Conservation (phyloP, 495 filamentous ascomycete species). For the Neurospora tetraspora region DNA sequence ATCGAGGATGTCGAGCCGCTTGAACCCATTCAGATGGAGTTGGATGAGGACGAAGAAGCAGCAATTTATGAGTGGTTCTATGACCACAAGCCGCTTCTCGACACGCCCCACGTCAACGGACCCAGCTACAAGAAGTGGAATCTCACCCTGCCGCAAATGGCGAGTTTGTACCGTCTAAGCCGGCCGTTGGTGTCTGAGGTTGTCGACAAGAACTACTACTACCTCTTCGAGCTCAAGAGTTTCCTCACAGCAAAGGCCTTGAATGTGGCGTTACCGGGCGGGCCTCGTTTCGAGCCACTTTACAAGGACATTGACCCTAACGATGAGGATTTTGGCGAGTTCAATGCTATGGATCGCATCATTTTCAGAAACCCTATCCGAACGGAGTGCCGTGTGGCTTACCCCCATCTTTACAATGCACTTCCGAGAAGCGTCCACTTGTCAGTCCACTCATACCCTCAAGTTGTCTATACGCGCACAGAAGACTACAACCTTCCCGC, state of each 20-base stretch:
- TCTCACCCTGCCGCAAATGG: slow-evolving; percentile 89
- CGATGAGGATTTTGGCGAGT: slow-evolving; percentile 98
- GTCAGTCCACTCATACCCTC: slow-evolving; percentile 88
- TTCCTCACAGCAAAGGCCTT: slow-evolving; percentile 95
- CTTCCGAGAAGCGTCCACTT: slow-evolving; percentile 89
- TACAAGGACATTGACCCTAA: slow-evolving; percentile 99
- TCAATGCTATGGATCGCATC: slow-evolving; percentile 98
- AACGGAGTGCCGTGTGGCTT: slow-evolving; percentile 92
- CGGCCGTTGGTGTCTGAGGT: slow-evolving; percentile 85
- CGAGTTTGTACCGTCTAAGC: slow-evolving; percentile 84
- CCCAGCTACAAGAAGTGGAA: slow-evolving; percentile 98
- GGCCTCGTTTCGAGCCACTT: slow-evolving; percentile 91
- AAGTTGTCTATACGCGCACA: slow-evolving; percentile 79
- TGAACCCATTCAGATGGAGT: slow-evolving; percentile 98
- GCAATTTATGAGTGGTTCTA: slow-evolving; percentile 96
- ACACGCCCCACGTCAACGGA: slow-evolving; percentile 91
- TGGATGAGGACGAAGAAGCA: slow-evolving; percentile 89
- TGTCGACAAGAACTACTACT: slow-evolving; percentile 93
- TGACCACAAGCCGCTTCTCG: slow-evolving; percentile 82
- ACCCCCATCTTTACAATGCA: slow-evolving; percentile 93
- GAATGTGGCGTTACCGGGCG: slow-evolving; percentile 94
- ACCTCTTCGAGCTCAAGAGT: slow-evolving; percentile 94
- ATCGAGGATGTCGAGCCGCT: slow-evolving; percentile 97
- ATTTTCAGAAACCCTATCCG: slow-evolving; percentile 95
- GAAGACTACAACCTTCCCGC: slow-evolving; percentile 86